These are phyloP conservation scores for Hymenoscyphus repandus DNA, from an alignment of 2,329 filamentous ascomycete genomes.

Conservation along the genomic window DNA sequence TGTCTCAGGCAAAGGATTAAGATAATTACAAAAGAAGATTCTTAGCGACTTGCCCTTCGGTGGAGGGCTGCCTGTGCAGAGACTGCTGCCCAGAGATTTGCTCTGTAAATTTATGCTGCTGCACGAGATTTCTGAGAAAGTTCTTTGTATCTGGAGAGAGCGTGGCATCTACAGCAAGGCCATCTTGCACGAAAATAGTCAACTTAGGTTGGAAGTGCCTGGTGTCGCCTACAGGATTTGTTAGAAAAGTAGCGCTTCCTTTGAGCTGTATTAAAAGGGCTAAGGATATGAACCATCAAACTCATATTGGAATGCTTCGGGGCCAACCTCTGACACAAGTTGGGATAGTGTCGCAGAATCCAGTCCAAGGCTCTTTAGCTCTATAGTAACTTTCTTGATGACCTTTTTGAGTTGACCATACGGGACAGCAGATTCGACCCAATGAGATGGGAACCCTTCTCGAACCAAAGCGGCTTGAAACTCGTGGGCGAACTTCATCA, in stretches of 20 bases:
- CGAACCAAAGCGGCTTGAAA: constrained; percentile 65
- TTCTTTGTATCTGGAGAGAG: constrained; percentile 51
- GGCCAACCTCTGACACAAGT: constrained; percentile 40
- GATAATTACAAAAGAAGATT: too few relatives aligned
- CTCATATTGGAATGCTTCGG: constrained; percentile 46
- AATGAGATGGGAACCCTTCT: constrained; percentile 70
- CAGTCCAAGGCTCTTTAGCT: constrained; percentile 67
- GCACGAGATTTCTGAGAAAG: constrained; percentile 54
- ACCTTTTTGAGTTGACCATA: constrained; percentile 86
- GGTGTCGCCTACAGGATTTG: constrained; percentile 31
- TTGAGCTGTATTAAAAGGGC: background rate
- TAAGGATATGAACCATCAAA: constrained; percentile 40
- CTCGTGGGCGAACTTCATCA: constrained; percentile 82
- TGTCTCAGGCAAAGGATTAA: too few relatives aligned
- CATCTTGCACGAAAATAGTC: constrained; percentile 61
- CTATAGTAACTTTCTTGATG: constrained; percentile 67
- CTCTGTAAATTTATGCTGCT: background rate
- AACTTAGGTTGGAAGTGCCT: constrained; percentile 59
- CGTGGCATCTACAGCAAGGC: constrained; percentile 62
- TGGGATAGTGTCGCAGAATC: constrained; percentile 64
- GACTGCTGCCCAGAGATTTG: background rate
- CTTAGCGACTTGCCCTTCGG: background rate
- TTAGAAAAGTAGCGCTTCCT: background rate
- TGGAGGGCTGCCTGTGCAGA: background rate
- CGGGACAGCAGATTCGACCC: constrained; percentile 70